phyloP scores from a whole-genome alignment of 2,329 filamentous ascomycete species.

The Myriosclerotinia curreyana region DNA sequence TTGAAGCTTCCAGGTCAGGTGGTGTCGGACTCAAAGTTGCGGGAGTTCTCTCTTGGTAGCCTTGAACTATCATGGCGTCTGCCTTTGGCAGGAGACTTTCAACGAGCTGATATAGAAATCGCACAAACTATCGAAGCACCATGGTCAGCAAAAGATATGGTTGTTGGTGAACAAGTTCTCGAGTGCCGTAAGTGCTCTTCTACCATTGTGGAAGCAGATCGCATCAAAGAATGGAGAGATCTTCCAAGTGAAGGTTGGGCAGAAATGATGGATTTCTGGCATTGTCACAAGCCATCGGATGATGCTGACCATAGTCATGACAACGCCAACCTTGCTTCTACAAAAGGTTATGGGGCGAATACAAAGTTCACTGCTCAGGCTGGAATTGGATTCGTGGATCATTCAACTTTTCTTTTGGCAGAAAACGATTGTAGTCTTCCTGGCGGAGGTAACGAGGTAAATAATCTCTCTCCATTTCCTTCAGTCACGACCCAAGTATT shows the following conservation, averaged over 20 bases:
- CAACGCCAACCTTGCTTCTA: constrained; percentile 44
- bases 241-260: constrained; percentile 97
- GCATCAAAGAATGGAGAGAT: constrained; percentile 73
- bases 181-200: constrained; percentile 45
- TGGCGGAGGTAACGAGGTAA: constrained; percentile 5
- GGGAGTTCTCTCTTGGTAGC: constrained; percentile 33
- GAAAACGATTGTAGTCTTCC: constrained; percentile 58
- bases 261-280: constrained; percentile 99
- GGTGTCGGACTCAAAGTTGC: constrained; percentile 25
- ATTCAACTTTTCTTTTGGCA: constrained; percentile 70
- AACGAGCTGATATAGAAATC: constrained; percentile 24
- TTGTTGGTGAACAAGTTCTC: constrained; percentile 35
- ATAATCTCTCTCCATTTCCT: background rate
- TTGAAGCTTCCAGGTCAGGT: constrained; percentile 43
- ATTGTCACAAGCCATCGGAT: constrained; percentile 88
- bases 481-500: background rate
- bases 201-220: constrained; percentile 42
- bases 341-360: constrained; percentile 80
- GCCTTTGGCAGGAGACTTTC: constrained; percentile 40
- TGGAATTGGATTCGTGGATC: constrained; percentile 75
- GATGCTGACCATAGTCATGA: constrained; percentile 43
- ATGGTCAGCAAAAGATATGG: constrained; percentile 56
- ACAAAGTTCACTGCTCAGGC: constrained; percentile 65
- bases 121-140: constrained; percentile 31
- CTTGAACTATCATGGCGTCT: constrained; percentile 53